Conservation (phyloP, 148 eudicot species). For the Vaccinium myrtillus region DNA sequence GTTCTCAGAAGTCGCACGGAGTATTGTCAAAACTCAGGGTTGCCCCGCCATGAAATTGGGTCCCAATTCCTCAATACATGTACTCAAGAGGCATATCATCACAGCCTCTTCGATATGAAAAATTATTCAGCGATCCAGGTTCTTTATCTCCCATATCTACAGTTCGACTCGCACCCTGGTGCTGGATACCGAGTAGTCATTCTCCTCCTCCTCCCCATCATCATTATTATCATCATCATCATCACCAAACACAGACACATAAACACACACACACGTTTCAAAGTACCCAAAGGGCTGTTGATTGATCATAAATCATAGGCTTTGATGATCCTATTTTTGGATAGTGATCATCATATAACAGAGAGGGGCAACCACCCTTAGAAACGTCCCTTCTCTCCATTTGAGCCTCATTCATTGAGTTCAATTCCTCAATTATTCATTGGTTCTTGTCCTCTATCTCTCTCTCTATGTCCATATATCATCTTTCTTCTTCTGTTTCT, state of each 20-base stretch:
- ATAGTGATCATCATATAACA: neutral
- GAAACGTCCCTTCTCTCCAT: neutral
- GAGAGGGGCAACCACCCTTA: constrained; percentile 1
- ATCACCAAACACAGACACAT: neutral
- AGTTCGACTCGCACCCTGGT: neutral
- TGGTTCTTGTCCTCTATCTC: too few relatives aligned
- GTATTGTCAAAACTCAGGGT: neutral
- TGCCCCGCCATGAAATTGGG: neutral
- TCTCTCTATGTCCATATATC: too few relatives aligned
- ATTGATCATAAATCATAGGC: neutral
- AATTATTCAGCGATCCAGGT: neutral
- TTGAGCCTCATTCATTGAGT: too few relatives aligned
- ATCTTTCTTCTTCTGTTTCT: too few relatives aligned
- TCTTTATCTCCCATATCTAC: neutral
- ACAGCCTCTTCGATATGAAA: neutral
- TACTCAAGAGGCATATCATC: neutral
- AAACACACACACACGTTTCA: neutral
- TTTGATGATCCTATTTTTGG: too few relatives aligned
- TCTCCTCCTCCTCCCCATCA: neutral
- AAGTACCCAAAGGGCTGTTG: neutral
- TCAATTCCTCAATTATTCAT: too few relatives aligned
- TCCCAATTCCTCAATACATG: neutral
- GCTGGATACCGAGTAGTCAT: neutral
- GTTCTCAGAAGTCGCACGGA: too few relatives aligned
- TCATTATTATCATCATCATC: neutral